phyloP scores from a whole-genome alignment of 257 asterid genomes.

The Catharanthus roseus region DNA sequence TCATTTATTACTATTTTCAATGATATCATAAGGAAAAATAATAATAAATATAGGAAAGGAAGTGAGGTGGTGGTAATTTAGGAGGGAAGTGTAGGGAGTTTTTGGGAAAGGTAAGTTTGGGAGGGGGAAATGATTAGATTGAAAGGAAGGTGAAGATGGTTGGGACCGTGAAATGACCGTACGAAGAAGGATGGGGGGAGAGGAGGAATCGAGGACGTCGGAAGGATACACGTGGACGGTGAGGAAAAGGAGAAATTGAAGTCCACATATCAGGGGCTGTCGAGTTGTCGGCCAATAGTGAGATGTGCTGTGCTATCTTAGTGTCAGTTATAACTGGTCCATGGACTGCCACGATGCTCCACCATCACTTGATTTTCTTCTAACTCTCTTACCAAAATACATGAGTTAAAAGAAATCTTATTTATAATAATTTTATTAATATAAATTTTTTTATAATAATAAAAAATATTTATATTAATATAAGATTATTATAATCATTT shows the following conservation, averaged over 20 bases:
- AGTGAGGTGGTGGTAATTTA: no score
- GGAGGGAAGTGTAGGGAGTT: no score
- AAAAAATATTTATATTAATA: no score
- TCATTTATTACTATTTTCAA: no score
- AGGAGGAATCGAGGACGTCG: conserved; percentile 9
- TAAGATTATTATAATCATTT: no score
- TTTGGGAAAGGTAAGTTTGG: no score
- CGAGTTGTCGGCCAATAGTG: conserved; percentile 44
- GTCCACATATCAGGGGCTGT: conserved; percentile 30
- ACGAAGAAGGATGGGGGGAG: conserved; percentile 6
- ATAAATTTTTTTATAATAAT: no score
- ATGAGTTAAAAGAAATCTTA: no score
- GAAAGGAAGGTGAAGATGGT: neutral
- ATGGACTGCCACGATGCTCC: conserved; percentile 23
- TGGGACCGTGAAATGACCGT: conserved; percentile 17
- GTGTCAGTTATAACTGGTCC: conserved; percentile 30
- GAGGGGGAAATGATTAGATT: neutral
- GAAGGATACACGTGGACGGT: conserved; percentile 16
- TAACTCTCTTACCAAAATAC: no score
- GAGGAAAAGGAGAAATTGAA: conserved; percentile 1
- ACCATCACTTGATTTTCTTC: conserved; percentile 4
- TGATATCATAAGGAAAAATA: no score
- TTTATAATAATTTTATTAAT: no score
- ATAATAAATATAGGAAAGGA: no score
- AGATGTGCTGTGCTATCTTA: conserved; percentile 22